Evolutionary conservation across 192 early-diverging fungal species (phyloP), one percentile per base, ranked within the genome.

Genomic region (Allomyces javanicus): DNA sequence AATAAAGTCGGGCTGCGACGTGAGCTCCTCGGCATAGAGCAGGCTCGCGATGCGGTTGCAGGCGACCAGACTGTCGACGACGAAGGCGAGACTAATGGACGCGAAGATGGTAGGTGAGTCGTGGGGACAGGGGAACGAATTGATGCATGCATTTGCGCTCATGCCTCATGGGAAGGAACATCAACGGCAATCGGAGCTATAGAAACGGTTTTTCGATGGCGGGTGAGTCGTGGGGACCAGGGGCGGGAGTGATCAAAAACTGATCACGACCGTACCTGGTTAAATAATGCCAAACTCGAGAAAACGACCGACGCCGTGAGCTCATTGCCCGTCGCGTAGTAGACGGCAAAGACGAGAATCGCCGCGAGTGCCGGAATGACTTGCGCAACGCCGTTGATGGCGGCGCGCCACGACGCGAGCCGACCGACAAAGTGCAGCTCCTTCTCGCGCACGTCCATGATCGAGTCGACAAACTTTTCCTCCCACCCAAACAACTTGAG

Each of bases 401-500:
- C 78, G 63, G 83, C 75, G 73, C 83, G 83, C 64, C 77, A 66
- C 25, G 82, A 26, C 55, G 82, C 73, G 11, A 79, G 73, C 24
- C 72, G 68, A 61, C 76, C 74, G 64, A 86, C 73, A 24, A 76
- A 74, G 61, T 69, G 72, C 24, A 89, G 72, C 73, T 91, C 87
- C 25, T 74, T 74, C 24, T 83, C 75, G 44, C 87, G 81, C 25
- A 83, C 79, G 21, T 73, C 77, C 4, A 80, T 75, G 14, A 96
- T 79, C 58, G 83, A 79, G 26, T 80, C 75, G 58, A 85, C 71
- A 67, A 97, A 92, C 63, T 81, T 76, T 43, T 76, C 66, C 73
- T 91, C 85, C 90, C 90, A 92, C 26, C 86, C 89, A 77, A 91
- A 91, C 67, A 96, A 82, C 72, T 98, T 98, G 65, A 98, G 84